Percentiles rank a stretch among this genome's conserved stretches.
Conservation (phyloP, 23 red algal genomes). For the Gracilaria domingensis region DNA sequence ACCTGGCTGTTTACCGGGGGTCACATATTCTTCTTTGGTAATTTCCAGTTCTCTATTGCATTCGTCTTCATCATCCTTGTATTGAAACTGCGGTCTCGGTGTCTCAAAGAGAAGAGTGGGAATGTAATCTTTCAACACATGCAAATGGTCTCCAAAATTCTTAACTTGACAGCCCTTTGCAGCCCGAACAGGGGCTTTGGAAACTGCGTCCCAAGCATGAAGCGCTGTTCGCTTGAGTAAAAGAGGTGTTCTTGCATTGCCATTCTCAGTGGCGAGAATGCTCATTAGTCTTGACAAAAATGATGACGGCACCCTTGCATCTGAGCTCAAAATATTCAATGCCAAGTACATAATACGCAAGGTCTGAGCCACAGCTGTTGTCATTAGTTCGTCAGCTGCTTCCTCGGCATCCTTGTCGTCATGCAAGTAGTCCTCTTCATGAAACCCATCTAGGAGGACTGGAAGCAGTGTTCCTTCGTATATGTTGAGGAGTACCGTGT, state of each 20-base stretch:
- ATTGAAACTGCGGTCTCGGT: conserved; percentile 41
- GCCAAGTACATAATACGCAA: conserved; percentile 74
- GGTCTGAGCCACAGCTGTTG: conserved; percentile 67
- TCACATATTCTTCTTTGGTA: conserved; percentile 61
- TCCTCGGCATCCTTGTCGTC: conserved; percentile 47
- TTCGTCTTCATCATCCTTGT: conserved; percentile 53
- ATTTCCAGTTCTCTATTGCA: conserved; percentile 48
- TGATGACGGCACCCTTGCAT: conserved; percentile 71
- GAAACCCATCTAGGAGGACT: conserved; percentile 67
- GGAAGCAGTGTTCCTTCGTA: conserved; percentile 76
- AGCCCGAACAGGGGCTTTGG: conserved; percentile 31
- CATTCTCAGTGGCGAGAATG: conserved; percentile 71
- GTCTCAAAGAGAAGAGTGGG: conserved; percentile 52
- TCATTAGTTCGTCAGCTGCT: conserved; percentile 50
- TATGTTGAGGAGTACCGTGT: conserved; percentile 70
- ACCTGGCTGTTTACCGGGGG: conserved; percentile 37
- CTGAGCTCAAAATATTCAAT: conserved; percentile 62
- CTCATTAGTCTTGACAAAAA: conserved; percentile 61
- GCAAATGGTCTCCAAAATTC: conserved; percentile 55
- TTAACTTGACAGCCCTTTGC: conserved; percentile 62
- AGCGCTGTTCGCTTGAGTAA: conserved; percentile 76
- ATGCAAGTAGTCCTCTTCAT: conserved; percentile 71
- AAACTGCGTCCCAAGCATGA: conserved; percentile 78
- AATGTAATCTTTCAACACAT: conserved; percentile 36
- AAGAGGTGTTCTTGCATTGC: conserved; percentile 53